Base-by-base conservation (phyloP, 345 rosid species). In the Eucalyptus dawsonii region DNA sequence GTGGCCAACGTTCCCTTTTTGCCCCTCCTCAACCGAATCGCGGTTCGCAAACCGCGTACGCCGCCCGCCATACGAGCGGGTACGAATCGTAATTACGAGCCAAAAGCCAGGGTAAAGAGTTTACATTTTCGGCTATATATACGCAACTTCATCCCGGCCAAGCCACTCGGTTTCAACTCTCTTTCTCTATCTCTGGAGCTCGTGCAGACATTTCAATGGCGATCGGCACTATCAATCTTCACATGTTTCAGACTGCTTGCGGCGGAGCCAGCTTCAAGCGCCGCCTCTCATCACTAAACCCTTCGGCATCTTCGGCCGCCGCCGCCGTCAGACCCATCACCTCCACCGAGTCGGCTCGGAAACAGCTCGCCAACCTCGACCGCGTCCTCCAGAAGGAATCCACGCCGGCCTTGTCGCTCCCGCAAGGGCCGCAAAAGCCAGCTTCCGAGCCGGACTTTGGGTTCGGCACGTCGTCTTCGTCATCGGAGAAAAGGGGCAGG, bases 301-400 rank as follows among this genome's bases (percentile, higher is more conserved):
- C 97, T 2, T 65, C 65, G 15, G 89, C 89, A 1, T 19, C 88
- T 42, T 76, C 85, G n/a, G 80, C 90, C 8, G 5, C 89, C 62
- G 4, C 53, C 53, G 58, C 62, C 12, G 76, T 49, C 12, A 87
- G 86, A 49, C 58, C 91, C 17, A 45, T 87, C 14, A 53, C 89
- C n/a, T 76, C 91, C 11, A 90, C 92, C 22, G 94, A 90, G 72
- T 65, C 50, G 13, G 91, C 94, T 65, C 91, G 90, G 90, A 83
- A 85, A 51, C 97, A 94, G 81, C 92, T 97, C 9, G 91, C 94
- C 86, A 96, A 93, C 92, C 98, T 97, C 13, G 98, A 97, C 1
- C 96, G 93, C 40, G 91, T 96, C 72, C 95, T 95, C 51, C 93
- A 90, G 51, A 96, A 92, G 62, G 89, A 87, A 42, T n/a, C 89